Evolutionary conservation across 345 rosid species (phyloP).

Genomic region (Brassica juncea): DNA sequence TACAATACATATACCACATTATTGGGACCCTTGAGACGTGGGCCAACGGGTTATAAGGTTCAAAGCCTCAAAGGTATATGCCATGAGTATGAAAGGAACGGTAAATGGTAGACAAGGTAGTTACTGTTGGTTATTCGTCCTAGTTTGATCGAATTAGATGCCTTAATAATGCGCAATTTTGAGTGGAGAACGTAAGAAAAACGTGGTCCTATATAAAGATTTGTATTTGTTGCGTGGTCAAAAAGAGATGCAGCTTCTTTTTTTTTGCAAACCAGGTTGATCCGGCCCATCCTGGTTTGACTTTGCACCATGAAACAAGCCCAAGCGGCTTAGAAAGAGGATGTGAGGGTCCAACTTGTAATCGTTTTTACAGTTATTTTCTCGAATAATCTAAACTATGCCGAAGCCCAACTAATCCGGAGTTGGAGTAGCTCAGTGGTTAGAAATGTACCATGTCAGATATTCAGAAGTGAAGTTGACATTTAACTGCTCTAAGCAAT

Average conservation of each 20-base stretch:
- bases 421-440: background rate
- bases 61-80: slow-evolving; percentile 14
- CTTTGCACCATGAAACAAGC: background rate
- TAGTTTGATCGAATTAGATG: slow-evolving; percentile 26
- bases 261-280: background rate
- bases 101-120: background rate
- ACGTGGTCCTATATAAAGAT: background rate
- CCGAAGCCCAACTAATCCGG: background rate
- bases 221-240: slow-evolving; percentile 11
- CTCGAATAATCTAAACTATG: background rate
- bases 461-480: background rate
- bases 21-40: slow-evolving; percentile 4
- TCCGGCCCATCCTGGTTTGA: background rate
- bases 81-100: background rate
- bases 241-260: background rate
- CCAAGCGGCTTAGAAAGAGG: background rate
- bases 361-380: background rate
- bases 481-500: background rate
- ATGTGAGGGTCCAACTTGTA: background rate
- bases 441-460: background rate
- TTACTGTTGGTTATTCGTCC: slow-evolving; percentile 26
- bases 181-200: background rate
- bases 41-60: background rate
- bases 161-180: slow-evolving; percentile 10
- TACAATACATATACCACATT: background rate